Evolutionary conservation across 2,329 filamentous ascomycete species (phyloP).

Genomic region (Drechmeria coniospora): DNA sequence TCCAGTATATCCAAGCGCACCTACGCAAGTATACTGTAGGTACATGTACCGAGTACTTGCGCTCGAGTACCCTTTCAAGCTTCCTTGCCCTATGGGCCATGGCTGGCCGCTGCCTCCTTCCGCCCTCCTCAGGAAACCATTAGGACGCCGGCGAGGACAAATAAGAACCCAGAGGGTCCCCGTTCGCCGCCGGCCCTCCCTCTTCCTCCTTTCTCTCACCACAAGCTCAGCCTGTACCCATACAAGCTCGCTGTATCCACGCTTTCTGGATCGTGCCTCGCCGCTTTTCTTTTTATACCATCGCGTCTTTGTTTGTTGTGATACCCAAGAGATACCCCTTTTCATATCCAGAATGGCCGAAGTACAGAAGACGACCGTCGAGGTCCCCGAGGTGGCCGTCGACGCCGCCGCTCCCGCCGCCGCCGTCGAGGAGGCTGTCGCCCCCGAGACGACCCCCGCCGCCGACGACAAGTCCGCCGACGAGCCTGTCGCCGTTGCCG

Average conservation of each 20-base stretch:
- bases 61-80: no score
- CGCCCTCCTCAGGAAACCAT: no score
- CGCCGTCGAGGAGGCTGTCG: constrained; percentile 19
- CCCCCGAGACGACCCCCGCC: constrained; percentile 23
- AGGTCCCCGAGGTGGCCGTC: constrained; percentile 22
- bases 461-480: constrained; percentile 26
- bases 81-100: no score
- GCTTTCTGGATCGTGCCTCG: constrained; percentile 20
- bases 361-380: constrained; percentile 49
- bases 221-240: constrained; percentile 17
- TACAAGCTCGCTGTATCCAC: constrained; percentile 9
- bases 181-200: constrained; percentile 11
- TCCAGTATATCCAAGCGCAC: no score
- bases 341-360: constrained; percentile 52
- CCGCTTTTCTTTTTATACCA: constrained; percentile 22
- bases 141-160: constrained; percentile 14
- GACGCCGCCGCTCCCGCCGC: constrained; percentile 25
- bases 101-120: constrained; percentile 2
- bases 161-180: constrained; percentile 28
- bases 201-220: constrained; percentile 17
- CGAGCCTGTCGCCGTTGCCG: constrained; percentile 21
- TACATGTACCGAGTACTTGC: no score
- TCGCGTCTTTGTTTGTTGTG: constrained; percentile 29
- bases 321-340: constrained; percentile 33
- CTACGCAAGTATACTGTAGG: no score